phyloP scores from a whole-genome alignment of 805 yeast species.

The Yarrowia osloensis region DNA sequence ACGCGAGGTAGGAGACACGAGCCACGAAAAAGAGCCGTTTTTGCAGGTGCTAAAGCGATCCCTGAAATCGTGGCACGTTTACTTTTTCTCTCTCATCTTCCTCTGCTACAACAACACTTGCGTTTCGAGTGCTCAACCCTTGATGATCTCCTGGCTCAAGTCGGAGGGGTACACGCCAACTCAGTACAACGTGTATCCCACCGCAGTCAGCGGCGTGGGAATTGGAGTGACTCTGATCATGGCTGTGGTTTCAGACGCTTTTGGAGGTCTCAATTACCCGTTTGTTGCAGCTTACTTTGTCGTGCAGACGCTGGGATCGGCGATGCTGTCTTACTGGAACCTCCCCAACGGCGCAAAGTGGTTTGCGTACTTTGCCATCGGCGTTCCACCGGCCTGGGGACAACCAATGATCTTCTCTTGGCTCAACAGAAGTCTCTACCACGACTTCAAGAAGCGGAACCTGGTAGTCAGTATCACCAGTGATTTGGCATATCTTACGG shows the following conservation, averaged over 20 bases:
- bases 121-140: not conserved
- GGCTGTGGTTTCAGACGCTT: slow-evolving; percentile 3
- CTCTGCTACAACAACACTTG: slow-evolving; percentile 8
- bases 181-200: not conserved
- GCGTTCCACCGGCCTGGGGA: slow-evolving; percentile 15
- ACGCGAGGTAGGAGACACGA: not conserved
- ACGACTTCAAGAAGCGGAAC: not conserved
- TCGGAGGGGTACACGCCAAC: not conserved
- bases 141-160: slow-evolving; percentile 18
- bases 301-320: slow-evolving; percentile 41
- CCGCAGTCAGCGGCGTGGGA: not conserved
- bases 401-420: slow-evolving; percentile 13
- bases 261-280: not conserved
- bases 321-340: slow-evolving; percentile 45
- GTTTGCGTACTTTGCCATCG: slow-evolving; percentile 11
- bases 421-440: not conserved
- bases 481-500: not conserved
- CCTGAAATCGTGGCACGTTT: not conserved
- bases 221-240: not conserved
- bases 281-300: slow-evolving; percentile 5
- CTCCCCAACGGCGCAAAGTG: not conserved
- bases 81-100: not conserved
- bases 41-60: not conserved
- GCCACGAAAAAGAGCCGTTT: not conserved
- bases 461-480: not conserved